Evolutionary conservation across 306 rosid genomes (phyloP), one percentile per base, ranked within the genome.

Genomic region (Lotus japonicus): DNA sequence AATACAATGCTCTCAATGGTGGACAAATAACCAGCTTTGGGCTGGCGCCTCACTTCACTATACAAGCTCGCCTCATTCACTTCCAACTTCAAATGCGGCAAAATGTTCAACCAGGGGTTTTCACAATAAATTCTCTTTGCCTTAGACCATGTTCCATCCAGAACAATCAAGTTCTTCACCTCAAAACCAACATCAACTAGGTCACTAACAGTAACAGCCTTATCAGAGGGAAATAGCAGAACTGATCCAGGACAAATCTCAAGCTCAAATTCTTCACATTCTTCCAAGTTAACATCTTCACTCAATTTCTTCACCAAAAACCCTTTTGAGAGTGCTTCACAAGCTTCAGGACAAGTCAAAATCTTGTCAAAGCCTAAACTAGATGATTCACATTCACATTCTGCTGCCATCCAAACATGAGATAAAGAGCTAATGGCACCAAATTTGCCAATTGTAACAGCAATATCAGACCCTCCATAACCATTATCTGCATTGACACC

Each of bases 141-240:
- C 85, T 92, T 92, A 5, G 98, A 82, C 98, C 98, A 89, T 48
- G 96, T 92, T 63, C 96, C 95, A 78, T 92, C 96, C 53, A 86
- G 65, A 36, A 92, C 91, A 58, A 89, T 87, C 89, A 89, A 69
- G 70, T 87, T 83, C 81, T 74, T 84, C 61, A 92, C 87, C 72
- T 80, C 56, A 17, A 77, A 64, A 64, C 79, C 80, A 71, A 66
- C 57, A 53, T 60, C 80, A 64, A 79, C 68, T 10, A 84, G 66
- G 11, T 77, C 77, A 18, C 64, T 49, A 14, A 71, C 53, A 55
- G 74, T 51, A 38, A 87, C 80, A 18, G 96, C 91, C 45, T 77
- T 74, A 13, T 87, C 85, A 12, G 87, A 81, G 33, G 96, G 98
- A 77, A 89, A 92, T 33, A 92, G 81, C 6, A 92, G 84, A 1